Evolutionary conservation across 371 early-diverging fungal genomes (phyloP).

Genomic region (Parasitella parasitica): DNA sequence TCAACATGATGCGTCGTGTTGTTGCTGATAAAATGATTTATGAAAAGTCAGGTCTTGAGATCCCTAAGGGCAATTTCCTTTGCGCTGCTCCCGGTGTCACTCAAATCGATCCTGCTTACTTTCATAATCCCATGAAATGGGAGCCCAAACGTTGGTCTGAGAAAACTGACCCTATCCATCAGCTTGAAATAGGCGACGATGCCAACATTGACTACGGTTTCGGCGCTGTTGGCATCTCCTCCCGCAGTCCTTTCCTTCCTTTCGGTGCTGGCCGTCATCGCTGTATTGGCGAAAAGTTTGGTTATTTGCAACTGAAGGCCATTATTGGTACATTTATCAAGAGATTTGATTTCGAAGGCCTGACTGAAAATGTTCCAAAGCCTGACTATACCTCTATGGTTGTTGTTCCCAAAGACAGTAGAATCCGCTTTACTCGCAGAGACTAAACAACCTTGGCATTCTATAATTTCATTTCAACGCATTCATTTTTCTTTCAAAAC

Average conservation of each 20-base stretch:
- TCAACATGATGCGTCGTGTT: constrained; percentile 93
- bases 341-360: constrained; percentile 64
- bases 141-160: constrained; percentile 83
- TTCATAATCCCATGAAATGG: constrained; percentile 75
- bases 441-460: neutral
- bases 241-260: constrained; percentile 84
- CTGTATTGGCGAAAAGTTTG: constrained; percentile 97
- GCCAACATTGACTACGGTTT: constrained; percentile 83
- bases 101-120: constrained; percentile 75
- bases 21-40: constrained; percentile 62
- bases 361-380: constrained; percentile 67
- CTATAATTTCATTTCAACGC: neutral
- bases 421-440: constrained; percentile 13
- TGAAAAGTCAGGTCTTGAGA: constrained; percentile 72
- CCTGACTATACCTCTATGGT: constrained; percentile 90
- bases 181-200: constrained; percentile 58
- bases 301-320: constrained; percentile 93
- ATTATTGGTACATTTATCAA: constrained; percentile 80
- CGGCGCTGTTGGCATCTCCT: constrained; percentile 76
- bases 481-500: neutral
- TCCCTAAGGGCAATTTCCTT: constrained; percentile 88
- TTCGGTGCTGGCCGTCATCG: constrained; percentile 98
- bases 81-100: constrained; percentile 85
- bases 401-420: constrained; percentile 70
- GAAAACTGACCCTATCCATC: constrained; percentile 44